Evolutionary conservation across 345 rosid species (phyloP).

Genomic region (Durio zibethinus): DNA sequence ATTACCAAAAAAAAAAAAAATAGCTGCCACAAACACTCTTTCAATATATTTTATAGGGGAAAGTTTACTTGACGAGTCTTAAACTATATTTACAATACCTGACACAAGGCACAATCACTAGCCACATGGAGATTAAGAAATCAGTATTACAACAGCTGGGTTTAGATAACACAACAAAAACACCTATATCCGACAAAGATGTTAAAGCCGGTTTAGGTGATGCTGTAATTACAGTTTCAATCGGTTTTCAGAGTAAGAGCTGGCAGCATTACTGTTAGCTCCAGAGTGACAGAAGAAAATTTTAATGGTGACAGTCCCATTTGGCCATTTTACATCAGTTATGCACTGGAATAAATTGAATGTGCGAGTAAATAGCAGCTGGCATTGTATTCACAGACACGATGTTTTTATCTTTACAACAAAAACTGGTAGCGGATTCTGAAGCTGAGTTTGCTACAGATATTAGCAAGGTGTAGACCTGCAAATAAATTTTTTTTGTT

Average conservation of each 20-base stretch:
- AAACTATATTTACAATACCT: background rate
- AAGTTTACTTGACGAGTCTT: background rate
- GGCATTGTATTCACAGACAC: constrained; percentile 24
- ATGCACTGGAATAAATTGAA: background rate
- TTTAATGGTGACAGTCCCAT: background rate
- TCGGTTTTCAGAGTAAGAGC: background rate
- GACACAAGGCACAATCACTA: background rate
- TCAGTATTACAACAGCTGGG: background rate
- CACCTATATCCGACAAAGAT: background rate
- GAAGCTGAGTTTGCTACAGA: constrained; percentile 76
- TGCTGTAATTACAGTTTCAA: background rate
- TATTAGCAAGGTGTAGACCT: constrained; percentile 49
- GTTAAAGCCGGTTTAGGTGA: background rate
- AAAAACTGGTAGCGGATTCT: constrained; percentile 14
- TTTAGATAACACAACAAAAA: background rate
- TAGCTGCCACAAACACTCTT: background rate
- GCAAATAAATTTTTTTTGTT: constrained; percentile 56
- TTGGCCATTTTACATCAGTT: background rate
- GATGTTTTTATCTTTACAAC: constrained; percentile 25
- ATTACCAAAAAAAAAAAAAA: too few relatives aligned
- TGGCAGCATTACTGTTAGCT: background rate
- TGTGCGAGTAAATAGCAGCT: background rate
- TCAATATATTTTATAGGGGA: background rate
- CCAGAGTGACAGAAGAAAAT: background rate
- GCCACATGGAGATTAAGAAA: background rate